Evolutionary conservation across 352 stramenopile species (phyloP).

Genomic region (Phytophthora brassicae): DNA sequence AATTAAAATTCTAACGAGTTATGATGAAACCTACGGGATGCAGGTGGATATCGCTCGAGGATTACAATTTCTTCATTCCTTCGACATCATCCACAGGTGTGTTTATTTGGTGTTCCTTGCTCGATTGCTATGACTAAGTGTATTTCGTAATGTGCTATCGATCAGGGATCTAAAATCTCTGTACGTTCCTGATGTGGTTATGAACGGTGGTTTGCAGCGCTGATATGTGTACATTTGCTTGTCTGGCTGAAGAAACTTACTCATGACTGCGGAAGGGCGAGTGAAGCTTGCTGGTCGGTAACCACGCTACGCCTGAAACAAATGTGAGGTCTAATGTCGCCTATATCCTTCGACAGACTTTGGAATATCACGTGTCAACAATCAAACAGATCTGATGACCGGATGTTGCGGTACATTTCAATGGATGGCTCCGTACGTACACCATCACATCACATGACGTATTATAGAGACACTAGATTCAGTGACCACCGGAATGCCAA

Average conservation of each 20-base stretch:
- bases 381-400: slow-evolving; percentile 61
- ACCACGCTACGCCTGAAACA: not conserved
- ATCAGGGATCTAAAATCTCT: slow-evolving; percentile 77
- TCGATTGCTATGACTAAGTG: not conserved
- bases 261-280: slow-evolving; percentile 69
- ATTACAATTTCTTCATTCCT: slow-evolving; percentile 78
- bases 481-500: not conserved
- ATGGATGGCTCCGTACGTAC: slow-evolving; percentile 80
- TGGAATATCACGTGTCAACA: slow-evolving; percentile 65
- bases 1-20: slow-evolving; percentile 1
- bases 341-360: slow-evolving; percentile 47
- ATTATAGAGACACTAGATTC: no score
- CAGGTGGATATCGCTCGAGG: slow-evolving; percentile 70
- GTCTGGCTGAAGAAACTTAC: slow-evolving; percentile 51
- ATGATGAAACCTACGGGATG: not conserved
- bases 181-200: slow-evolving; percentile 32
- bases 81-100: slow-evolving; percentile 80
- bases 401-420: slow-evolving; percentile 81
- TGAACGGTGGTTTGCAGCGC: not conserved
- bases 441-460: no score
- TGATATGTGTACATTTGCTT: not conserved
- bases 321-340: not conserved
- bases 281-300: slow-evolving; percentile 64
- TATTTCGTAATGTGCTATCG: not conserved
- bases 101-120: not conserved